A percentile compares a stretch with the other conserved stretches of the same genome.
Evolutionary conservation across 2,329 filamentous ascomycete genomes (phyloP).

Genomic region (Epichloe gansuensis): DNA sequence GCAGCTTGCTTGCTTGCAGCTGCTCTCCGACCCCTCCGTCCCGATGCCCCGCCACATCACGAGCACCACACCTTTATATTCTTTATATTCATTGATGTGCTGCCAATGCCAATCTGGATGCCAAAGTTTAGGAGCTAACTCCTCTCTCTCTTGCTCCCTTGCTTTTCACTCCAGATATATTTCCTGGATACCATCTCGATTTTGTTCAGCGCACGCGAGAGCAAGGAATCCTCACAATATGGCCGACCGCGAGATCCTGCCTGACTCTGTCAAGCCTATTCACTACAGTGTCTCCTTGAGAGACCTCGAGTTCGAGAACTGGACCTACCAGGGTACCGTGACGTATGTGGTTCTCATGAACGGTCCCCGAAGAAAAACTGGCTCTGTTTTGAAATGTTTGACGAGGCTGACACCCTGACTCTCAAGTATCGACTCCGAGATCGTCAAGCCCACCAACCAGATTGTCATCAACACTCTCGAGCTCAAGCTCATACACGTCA

Average conservation of each 20-base stretch:
- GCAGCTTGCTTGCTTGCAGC: no score
- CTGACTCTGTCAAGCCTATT: slow-evolving; percentile 58
- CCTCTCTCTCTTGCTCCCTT: neutral
- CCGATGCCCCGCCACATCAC: neutral
- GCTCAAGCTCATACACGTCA: slow-evolving; percentile 58
- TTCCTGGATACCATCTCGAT: slow-evolving; percentile 16
- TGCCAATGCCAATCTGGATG: neutral
- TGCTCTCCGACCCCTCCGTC: no score
- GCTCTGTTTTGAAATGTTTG: neutral
- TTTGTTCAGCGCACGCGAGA: slow-evolving; percentile 25
- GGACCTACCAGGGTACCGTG: slow-evolving; percentile 75
- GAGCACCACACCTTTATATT: neutral
- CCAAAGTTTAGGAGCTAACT: neutral
- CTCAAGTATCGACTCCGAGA: slow-evolving; percentile 57
- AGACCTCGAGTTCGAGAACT: slow-evolving; percentile 63
- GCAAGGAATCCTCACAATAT: slow-evolving; percentile 28
- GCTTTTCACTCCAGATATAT: slow-evolving; percentile 11
- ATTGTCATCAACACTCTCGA: slow-evolving; percentile 79
- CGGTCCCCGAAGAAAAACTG: neutral
- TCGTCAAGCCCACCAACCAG: slow-evolving; percentile 60
- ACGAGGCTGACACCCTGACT: slow-evolving; percentile 4
- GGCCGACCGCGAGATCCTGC: slow-evolving; percentile 50
- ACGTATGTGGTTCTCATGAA: slow-evolving; percentile 26
- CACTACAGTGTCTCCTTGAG: slow-evolving; percentile 79
- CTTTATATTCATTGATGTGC: no score